Evolutionary conservation across 2,329 filamentous ascomycete genomes (phyloP).

Genomic region (Bipolaris oryzae): DNA sequence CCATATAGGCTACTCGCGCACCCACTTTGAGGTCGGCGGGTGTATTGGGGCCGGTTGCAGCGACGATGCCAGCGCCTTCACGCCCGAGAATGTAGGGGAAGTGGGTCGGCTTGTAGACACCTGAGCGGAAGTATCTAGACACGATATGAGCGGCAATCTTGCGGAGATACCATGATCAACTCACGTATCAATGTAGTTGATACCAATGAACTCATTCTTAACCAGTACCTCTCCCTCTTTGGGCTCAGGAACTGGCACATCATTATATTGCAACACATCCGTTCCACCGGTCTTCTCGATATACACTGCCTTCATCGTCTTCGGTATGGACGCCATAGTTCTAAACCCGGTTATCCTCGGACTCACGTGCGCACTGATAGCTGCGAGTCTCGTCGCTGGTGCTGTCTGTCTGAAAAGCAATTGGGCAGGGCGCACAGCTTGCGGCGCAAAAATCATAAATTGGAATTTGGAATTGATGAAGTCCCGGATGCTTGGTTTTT

Average conservation of each 20-base stretch:
- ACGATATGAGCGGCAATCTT: neutral
- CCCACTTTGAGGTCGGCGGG: slow-evolving; percentile 65
- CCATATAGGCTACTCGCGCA: slow-evolving; percentile 74
- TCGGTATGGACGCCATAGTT: slow-evolving; percentile 60
- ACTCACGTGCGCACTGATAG: slow-evolving; percentile 24
- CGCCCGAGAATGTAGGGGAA: slow-evolving; percentile 80
- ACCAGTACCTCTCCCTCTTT: slow-evolving; percentile 77
- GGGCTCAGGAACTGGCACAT: slow-evolving; percentile 72
- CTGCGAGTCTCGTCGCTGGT: slow-evolving; percentile 26
- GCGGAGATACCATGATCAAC: neutral
- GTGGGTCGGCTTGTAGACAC: slow-evolving; percentile 72
- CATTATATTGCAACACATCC: slow-evolving; percentile 73
- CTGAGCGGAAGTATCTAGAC: slow-evolving; percentile 79
- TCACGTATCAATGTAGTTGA: slow-evolving; percentile 88
- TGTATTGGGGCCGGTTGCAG: slow-evolving; percentile 62
- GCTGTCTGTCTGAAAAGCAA: slow-evolving; percentile 16
- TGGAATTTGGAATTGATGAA: neutral
- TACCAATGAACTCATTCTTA: slow-evolving; percentile 77
- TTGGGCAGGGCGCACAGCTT: slow-evolving; percentile 15
- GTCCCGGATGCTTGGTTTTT: neutral
- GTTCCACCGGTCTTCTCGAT: slow-evolving; percentile 74
- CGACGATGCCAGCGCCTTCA: slow-evolving; percentile 76
- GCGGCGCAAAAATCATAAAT: slow-evolving; percentile 25
- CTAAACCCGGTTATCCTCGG: slow-evolving; percentile 18
- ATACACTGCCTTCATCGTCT: slow-evolving; percentile 74